phyloP scores from a whole-genome alignment of 2,329 filamentous ascomycete genomes.

The Fusarium irregulare region DNA sequence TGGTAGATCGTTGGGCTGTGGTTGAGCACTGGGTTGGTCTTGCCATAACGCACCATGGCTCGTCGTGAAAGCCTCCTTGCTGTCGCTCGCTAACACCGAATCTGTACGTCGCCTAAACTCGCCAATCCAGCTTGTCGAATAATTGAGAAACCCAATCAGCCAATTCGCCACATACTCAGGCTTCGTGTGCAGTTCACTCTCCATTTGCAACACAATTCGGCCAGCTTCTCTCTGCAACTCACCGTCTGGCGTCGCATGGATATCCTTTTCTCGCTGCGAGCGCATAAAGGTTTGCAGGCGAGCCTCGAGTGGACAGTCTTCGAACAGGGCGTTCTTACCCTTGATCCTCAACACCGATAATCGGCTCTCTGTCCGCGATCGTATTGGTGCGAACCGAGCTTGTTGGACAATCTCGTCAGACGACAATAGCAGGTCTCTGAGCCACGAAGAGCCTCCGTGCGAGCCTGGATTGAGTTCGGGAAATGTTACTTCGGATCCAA shows the following conservation, averaged over 20 bases:
- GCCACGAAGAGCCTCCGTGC: conserved; percentile 18
- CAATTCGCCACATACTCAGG: conserved; percentile 35
- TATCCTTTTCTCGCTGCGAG: not conserved
- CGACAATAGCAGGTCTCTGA: conserved; percentile 28
- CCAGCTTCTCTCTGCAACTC: conserved; percentile 27
- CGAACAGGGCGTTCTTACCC: conserved; percentile 32
- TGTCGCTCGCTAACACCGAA: not conserved
- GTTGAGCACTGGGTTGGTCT: not conserved
- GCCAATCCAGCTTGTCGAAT: conserved; percentile 20
- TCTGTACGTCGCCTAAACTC: conserved; percentile 22
- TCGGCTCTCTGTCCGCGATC: conserved; percentile 26
- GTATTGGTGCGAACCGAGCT: conserved; percentile 26
- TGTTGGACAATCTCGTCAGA: conserved; percentile 18
- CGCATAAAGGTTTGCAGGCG: conserved; percentile 22
- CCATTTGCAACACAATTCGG: conserved; percentile 24
- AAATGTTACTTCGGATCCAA: conserved; percentile 36
- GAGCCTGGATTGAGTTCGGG: conserved; percentile 16
- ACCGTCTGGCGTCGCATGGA: not conserved
- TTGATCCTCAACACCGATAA: conserved; percentile 23
- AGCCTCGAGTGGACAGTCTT: conserved; percentile 25
- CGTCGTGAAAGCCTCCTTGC: not conserved
- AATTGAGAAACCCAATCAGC: conserved; percentile 13
- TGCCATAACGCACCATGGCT: not conserved
- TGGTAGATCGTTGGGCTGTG: not conserved
- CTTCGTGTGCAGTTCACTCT: conserved; percentile 24